phyloP scores from a whole-genome alignment of 2,329 filamentous ascomycete species.

The Mycosphaerelloides madeirae region DNA sequence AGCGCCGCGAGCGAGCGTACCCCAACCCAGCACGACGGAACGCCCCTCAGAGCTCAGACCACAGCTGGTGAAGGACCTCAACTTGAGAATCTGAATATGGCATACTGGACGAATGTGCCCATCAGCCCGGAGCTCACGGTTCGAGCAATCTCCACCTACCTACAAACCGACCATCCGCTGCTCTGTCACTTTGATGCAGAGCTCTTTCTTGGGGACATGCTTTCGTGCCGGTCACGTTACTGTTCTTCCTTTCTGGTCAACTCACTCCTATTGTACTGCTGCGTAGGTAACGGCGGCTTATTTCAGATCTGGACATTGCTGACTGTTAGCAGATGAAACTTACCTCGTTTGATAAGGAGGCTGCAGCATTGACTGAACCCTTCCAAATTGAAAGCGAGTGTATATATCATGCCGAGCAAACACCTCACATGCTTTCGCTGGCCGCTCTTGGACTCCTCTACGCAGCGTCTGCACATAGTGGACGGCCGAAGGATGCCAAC shows the following conservation, averaged over 20 bases:
- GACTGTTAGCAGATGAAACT: slow-evolving; percentile 2
- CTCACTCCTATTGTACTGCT: slow-evolving; percentile 4
- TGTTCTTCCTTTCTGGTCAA: slow-evolving; percentile 5
- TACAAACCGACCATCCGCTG: slow-evolving; percentile 5
- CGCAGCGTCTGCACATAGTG: neutral
- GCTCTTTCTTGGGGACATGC: slow-evolving; percentile 2
- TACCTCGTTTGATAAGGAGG: slow-evolving; percentile 2
- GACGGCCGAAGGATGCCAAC: neutral
- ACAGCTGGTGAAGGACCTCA: neutral
- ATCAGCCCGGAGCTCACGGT: slow-evolving; percentile 1
- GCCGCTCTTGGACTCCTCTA: slow-evolving; percentile 4
- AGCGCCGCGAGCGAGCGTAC: neutral
- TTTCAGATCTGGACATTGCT: neutral
- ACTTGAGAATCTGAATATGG: neutral
- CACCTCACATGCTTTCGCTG: neutral
- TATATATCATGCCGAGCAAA: neutral
- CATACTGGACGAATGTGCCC: slow-evolving; percentile 5
- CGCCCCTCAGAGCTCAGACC: neutral
- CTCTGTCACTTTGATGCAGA: slow-evolving; percentile 3
- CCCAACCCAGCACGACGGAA: neutral
- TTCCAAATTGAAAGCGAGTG: slow-evolving; percentile 1
- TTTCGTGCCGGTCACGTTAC: neutral
- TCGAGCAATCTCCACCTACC: slow-evolving; percentile 1
- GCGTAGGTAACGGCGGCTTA: neutral
- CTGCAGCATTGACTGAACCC: neutral